Percentiles rank a stretch among this genome's conserved stretches.
Conservation (phyloP, 2,329 filamentous ascomycete genomes). For the Colletotrichum cuscutae region DNA sequence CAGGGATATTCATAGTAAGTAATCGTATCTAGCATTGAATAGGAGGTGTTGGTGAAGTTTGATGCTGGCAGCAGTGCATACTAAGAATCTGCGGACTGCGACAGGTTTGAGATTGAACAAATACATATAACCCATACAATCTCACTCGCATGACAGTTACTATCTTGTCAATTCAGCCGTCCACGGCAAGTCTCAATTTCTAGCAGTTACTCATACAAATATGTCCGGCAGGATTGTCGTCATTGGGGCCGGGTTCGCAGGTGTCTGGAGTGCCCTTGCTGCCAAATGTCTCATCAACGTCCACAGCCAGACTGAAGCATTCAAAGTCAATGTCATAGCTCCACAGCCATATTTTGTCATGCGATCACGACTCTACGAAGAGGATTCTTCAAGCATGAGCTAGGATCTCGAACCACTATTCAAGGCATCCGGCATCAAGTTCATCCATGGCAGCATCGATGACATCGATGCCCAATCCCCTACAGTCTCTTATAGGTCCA, state of each 20-base stretch:
- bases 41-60: too few species aligned
- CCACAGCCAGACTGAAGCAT: constrained; percentile 29
- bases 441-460: constrained; percentile 39
- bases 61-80: too few species aligned
- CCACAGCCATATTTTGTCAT: constrained; percentile 45
- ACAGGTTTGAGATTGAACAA: too few species aligned
- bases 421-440: constrained; percentile 40
- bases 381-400: constrained; percentile 40
- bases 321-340: constrained; percentile 45
- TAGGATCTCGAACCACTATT: constrained; percentile 40
- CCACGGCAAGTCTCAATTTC: not conserved
- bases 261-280: constrained; percentile 49
- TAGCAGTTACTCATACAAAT: not conserved
- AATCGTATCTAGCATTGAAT: too few species aligned
- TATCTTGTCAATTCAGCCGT: not conserved
- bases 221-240: constrained; percentile 36
- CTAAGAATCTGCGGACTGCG: too few species aligned
- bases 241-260: constrained; percentile 48
- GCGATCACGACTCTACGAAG: constrained; percentile 48
- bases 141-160: too few species aligned
- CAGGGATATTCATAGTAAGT: too few species aligned
- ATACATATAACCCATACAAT: too few species aligned
- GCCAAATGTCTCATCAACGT: constrained; percentile 45
- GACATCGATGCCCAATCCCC: constrained; percentile 37
- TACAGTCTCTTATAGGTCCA: constrained; percentile 29